Evolutionary conservation across 1,284 basidiomycete genomes (phyloP), one percentile per base, ranked within the genome.

Genomic region (Coniferiporia weirii): DNA sequence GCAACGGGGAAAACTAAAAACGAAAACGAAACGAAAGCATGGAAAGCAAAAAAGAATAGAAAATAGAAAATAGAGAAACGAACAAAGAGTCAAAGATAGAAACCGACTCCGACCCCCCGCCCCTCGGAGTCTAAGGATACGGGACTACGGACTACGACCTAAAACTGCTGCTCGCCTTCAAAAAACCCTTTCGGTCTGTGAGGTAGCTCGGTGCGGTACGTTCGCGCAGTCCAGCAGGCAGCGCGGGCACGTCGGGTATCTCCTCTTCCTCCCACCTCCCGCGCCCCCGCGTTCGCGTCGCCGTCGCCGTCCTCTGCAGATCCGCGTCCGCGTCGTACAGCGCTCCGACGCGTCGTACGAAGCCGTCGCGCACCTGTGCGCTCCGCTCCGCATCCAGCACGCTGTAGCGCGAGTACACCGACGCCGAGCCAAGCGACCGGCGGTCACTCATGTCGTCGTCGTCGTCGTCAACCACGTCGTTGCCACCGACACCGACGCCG

Each of bases 381-480:
- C 61, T 62, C 51, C 48, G 22, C 17, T 62, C 61, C 17, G 56
- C 43, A 17, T 62, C 61, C 15, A 62, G 38, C 10, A 62, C 38
- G 46, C 61, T 62, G 46, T 52, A 54, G 5, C 57, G 61, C 3
- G 61, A 62, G 17, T 62, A 59, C 15, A 59, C 47, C 9, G 61
- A 59, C 45, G 44, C 46, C 15, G 22, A 22, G 9, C 52, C 50
- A 9, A 54, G 13, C 15, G 61, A 62, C 8, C 61, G 52, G 1
- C 57, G 50, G 22, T 54, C 51, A 38, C 22, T 20, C 17, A 20
- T 27, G 9, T 32, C 48, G 20, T 55, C 46, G 12, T 54, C 52
- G 5, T 49, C 58, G 17, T 49, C 51, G 32, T 32, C 47, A 20
- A 54, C 27, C 20, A 46, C 27, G 17, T 17, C 56, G n/a, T 54